Conservation (phyloP, 1,284 basidiomycete genomes). For the Marasmius tenuissimus region DNA sequence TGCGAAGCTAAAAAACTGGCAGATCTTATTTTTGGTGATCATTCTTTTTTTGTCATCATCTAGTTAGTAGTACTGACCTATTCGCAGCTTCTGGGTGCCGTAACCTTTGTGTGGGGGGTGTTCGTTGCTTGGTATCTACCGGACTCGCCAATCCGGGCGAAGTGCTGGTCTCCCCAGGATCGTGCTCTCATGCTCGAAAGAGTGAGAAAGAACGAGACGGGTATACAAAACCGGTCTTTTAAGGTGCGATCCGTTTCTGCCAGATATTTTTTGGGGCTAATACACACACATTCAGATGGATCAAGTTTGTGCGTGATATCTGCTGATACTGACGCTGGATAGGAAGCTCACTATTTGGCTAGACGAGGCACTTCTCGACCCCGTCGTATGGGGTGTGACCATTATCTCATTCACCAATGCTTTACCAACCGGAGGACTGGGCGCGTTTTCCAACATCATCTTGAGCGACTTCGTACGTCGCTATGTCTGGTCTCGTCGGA, state of each 20-base stretch:
- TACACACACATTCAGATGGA: conserved; percentile 25
- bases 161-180: conserved; percentile 48
- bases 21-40: conserved; percentile 47
- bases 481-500: not conserved
- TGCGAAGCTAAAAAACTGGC: conserved; percentile 48
- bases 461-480: conserved; percentile 41
- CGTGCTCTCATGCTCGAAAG: conserved; percentile 52
- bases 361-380: conserved; percentile 50
- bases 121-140: conserved; percentile 54
- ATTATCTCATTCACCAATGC: conserved; percentile 53
- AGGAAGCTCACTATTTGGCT: not conserved
- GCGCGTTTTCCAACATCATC: conserved; percentile 54
- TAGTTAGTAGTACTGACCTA: not conserved
- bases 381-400: conserved; percentile 43
- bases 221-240: conserved; percentile 54
- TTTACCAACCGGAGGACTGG: conserved; percentile 51
- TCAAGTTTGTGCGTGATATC: conserved; percentile 32
- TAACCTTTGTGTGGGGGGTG: conserved; percentile 47
- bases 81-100: conserved; percentile 39
- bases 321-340: not conserved
- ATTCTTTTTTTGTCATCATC: not conserved
- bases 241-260: conserved; percentile 31
- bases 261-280: not conserved
- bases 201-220: conserved; percentile 55
- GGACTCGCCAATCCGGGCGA: conserved; percentile 49